These are phyloP conservation scores for Lumnitzera littorea DNA, from an alignment of 345 rosid species.

Conservation along the genomic window DNA sequence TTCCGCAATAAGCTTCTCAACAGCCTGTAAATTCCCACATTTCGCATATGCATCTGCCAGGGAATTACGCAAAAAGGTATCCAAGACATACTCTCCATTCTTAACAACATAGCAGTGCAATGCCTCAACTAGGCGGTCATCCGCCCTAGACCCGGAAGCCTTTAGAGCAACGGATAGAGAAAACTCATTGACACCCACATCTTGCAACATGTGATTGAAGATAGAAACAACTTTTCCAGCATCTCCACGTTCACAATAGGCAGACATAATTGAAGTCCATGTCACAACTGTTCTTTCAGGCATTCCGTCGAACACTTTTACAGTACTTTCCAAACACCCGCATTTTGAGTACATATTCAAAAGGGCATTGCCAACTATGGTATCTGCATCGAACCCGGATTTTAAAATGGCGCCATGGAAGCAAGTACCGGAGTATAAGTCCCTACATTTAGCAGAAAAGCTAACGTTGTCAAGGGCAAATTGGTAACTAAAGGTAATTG, in stretches of 20 bases:
- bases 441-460: slow-evolving; percentile 8
- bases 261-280: slow-evolving; percentile 38
- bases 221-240: slow-evolving; percentile 14
- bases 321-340: slow-evolving; percentile 12
- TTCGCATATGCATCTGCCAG: slow-evolving; percentile 79
- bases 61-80: slow-evolving; percentile 36
- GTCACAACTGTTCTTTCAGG: slow-evolving; percentile 33
- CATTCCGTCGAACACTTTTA: slow-evolving; percentile 30
- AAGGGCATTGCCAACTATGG: slow-evolving; percentile 19
- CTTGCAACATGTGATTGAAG: slow-evolving; percentile 22
- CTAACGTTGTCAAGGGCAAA: slow-evolving; percentile 2
- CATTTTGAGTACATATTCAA: slow-evolving; percentile 22
- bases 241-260: slow-evolving; percentile 17
- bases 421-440: slow-evolving; percentile 15
- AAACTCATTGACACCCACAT: slow-evolving; percentile 31
- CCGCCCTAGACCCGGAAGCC: slow-evolving; percentile 20
- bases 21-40: slow-evolving; percentile 35
- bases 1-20: slow-evolving; percentile 50
- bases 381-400: slow-evolving; percentile 15
- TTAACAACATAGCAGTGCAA: slow-evolving; percentile 31
- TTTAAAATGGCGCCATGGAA: slow-evolving; percentile 17
- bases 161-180: slow-evolving; percentile 29
- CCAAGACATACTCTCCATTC: slow-evolving; percentile 17
- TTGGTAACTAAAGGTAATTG: slow-evolving; percentile 2
- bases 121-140: slow-evolving; percentile 13